Evolutionary conservation across 495 filamentous ascomycete species (phyloP), one percentile per base, ranked within the genome.

Genomic region (Aspergillus haitiensis): DNA sequence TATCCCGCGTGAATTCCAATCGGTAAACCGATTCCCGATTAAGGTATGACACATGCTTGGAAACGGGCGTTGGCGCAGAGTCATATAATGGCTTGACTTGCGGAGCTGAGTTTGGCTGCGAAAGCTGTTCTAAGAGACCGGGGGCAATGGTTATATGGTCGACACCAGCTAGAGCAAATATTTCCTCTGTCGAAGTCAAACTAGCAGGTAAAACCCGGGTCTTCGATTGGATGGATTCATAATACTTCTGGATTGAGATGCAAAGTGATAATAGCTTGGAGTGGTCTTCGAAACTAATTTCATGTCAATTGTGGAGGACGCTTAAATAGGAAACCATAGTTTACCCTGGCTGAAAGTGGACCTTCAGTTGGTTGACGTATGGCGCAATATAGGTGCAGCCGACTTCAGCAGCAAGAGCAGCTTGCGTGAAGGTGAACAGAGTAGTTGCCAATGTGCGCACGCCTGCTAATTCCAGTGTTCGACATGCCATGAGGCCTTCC

Each of bases 311-410:
- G 6, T 48, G 6, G 34, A 7, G 15, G n/a, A 16, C 13, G 4
- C 36, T 2, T 18, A 46, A 46, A 5, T 16, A 9, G 40, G 18
- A 7, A 8, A 52, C 7, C 15, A 21, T 27, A 7, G 71, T 76
- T 55, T 72, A 86, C 78, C 70, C 75, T 7, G 71, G 53, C 15
- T 83, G 78, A 56, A 88, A 81, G 52, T 87, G 84, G 5, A 84
- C 85, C 56, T 80, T 83, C 18, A 89, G 66, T 51, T 88, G 84
- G 52, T 89, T 85, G 50, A 89, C 80, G 51, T 86, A 88, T 3
- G 84, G 84, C 3, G 83, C 81, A 39, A 87, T 78, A 58, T 86
- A 87, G 0, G 75, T 75, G 59, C 84, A 87, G 18, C 79, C 79
- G 5, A 76, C 81, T 32, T 83, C 80, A 3, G 72, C 80, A 15